These are phyloP conservation scores for Candolleomyces eurysporus DNA, from an alignment of 768 basidiomycete genomes.

Conservation along the genomic window DNA sequence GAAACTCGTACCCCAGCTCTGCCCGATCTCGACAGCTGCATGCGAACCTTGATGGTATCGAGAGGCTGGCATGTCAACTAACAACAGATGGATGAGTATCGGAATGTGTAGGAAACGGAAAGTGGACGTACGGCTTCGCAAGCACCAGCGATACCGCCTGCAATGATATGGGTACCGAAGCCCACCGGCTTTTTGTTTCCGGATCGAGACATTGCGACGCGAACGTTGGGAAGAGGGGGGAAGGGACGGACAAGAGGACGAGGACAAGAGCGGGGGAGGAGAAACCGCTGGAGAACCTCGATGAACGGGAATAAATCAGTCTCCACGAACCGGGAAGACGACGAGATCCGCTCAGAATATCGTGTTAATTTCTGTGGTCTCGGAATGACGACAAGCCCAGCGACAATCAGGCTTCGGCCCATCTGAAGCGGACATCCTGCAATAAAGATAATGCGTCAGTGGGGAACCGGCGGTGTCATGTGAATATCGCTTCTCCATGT, in stretches of 20 bases:
- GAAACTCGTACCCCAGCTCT: slow-evolving; percentile 68
- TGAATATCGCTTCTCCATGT: not conserved
- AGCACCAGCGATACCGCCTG: slow-evolving; percentile 91
- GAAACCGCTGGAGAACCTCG: not conserved
- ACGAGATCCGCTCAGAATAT: not conserved
- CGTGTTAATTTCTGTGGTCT: not conserved
- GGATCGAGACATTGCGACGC: slow-evolving; percentile 24
- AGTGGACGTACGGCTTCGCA: slow-evolving; percentile 76
- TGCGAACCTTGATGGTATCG: slow-evolving; percentile 99
- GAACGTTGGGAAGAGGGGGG: not conserved
- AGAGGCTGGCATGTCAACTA: slow-evolving; percentile 87
- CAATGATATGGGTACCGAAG: slow-evolving; percentile 88
- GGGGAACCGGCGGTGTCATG: not conserved
- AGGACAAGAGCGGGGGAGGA: not conserved
- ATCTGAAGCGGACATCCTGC: not conserved
- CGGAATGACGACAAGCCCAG: not conserved
- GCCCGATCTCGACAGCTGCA: slow-evolving; percentile 92
- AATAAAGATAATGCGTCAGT: not conserved
- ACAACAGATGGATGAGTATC: not conserved
- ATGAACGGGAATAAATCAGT: not conserved
- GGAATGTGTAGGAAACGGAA: not conserved
- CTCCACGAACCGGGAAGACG: not conserved
- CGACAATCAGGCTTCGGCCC: not conserved
- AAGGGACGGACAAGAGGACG: not conserved
- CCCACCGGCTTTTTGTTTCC: slow-evolving; percentile 74